Percentiles rank a stretch among this genome's conserved stretches.
These are phyloP conservation scores for Kwoniella botswanensis DNA, from an alignment of 768 basidiomycete genomes.

Conservation along the genomic window DNA sequence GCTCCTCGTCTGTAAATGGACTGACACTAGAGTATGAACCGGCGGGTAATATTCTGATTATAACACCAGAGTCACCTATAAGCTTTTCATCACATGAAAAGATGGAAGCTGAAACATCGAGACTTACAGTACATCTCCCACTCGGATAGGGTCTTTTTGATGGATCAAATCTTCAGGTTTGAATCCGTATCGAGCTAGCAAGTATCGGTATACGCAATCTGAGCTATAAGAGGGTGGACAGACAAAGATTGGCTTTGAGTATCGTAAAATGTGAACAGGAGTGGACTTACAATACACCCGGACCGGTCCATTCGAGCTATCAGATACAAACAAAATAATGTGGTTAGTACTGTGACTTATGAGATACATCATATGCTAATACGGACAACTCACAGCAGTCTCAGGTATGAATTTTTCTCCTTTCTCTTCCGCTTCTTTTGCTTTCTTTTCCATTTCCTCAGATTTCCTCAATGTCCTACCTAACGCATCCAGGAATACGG, in stretches of 20 bases:
- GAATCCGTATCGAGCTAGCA: slow-evolving; percentile 49
- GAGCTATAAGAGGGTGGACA: slow-evolving; percentile 10
- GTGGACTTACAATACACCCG: slow-evolving; percentile 37
- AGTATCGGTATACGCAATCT: slow-evolving; percentile 46
- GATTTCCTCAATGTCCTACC: slow-evolving; percentile 39
- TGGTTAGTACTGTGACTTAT: neutral
- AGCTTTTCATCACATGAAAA: neutral
- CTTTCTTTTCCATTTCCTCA: slow-evolving; percentile 26
- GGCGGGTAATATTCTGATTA: slow-evolving; percentile 40
- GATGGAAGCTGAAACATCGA: neutral
- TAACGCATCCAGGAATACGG: slow-evolving; percentile 45
- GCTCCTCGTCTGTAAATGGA: slow-evolving; percentile 38
- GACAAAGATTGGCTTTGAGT: too few species aligned
- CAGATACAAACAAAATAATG: neutral
- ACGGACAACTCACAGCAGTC: slow-evolving; percentile 30
- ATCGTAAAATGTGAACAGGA: neutral
- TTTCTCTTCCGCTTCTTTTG: slow-evolving; percentile 25
- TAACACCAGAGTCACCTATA: neutral
- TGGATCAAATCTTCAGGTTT: slow-evolving; percentile 40
- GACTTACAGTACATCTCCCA: slow-evolving; percentile 48
- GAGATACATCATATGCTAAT: too few species aligned
- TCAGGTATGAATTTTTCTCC: slow-evolving; percentile 42
- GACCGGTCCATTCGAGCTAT: slow-evolving; percentile 47
- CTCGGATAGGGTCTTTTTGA: slow-evolving; percentile 34
- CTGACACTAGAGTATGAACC: slow-evolving; percentile 46